A percentile compares a stretch with the other conserved stretches of the same genome.
Evolutionary conservation across 2,329 filamentous ascomycete species (phyloP).

Genomic region (Alternaria atra): DNA sequence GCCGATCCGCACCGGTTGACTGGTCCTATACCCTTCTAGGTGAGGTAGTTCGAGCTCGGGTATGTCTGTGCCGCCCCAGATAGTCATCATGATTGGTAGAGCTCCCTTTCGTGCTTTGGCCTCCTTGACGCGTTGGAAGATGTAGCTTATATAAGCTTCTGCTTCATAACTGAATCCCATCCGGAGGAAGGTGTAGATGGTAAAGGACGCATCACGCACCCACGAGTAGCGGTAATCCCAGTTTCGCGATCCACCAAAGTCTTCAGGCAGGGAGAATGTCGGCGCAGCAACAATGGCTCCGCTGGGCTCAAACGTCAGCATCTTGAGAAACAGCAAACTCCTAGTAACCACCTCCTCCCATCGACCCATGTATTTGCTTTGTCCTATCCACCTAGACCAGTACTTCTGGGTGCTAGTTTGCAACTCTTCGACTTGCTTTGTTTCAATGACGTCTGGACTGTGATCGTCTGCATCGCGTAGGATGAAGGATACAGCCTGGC

Average conservation of each 20-base stretch:
- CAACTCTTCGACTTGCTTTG: conserved; percentile 65
- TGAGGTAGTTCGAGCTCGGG: conserved; percentile 74
- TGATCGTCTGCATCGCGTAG: conserved; percentile 67
- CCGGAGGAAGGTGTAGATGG: conserved; percentile 77
- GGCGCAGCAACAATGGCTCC: conserved; percentile 80
- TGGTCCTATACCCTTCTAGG: conserved; percentile 76
- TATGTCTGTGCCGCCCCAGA: conserved; percentile 77
- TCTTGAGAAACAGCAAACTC: conserved; percentile 77
- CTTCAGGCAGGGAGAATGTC: conserved; percentile 80
- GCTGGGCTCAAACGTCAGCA: conserved; percentile 80
- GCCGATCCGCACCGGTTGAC: conserved; percentile 76
- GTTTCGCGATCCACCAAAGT: conserved; percentile 57
- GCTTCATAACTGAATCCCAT: conserved; percentile 80
- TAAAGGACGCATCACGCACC: conserved; percentile 81
- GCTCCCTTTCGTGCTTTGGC: conserved; percentile 68
- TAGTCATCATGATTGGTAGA: conserved; percentile 80
- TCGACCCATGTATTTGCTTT: conserved; percentile 74
- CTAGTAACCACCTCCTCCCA: conserved; percentile 77
- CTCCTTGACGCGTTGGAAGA: conserved; percentile 73
- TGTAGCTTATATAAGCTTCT: conserved; percentile 81
- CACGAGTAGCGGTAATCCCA: conserved; percentile 80
- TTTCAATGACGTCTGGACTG: conserved; percentile 67
- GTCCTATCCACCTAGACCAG: conserved; percentile 78
- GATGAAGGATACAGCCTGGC: conserved; percentile 74
- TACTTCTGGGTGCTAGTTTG: conserved; percentile 75